Percentiles rank a stretch among this genome's conserved stretches.
Evolutionary conservation across 768 basidiomycete genomes (phyloP).

Genomic region (Russula earlei): DNA sequence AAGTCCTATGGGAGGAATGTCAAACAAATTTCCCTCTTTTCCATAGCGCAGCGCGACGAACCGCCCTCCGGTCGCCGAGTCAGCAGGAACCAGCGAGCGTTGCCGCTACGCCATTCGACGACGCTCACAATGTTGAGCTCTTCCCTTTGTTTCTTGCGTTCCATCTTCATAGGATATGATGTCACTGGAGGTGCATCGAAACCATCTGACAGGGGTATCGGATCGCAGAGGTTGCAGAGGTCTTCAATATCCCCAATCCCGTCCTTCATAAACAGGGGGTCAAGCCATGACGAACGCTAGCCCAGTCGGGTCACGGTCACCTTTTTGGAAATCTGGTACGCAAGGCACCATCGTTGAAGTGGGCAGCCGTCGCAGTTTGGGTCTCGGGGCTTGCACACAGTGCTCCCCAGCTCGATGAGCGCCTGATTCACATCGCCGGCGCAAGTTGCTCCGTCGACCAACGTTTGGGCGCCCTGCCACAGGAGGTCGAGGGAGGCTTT

Average conservation of each 20-base stretch:
- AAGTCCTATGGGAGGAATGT: slow-evolving; percentile 46
- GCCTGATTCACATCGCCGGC: slow-evolving; percentile 89
- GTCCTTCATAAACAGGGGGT: slow-evolving; percentile 1
- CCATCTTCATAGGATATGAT: slow-evolving; percentile 79
- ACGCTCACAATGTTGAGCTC: slow-evolving; percentile 81
- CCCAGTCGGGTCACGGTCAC: neutral
- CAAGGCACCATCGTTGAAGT: slow-evolving; percentile 56
- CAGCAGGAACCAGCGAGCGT: slow-evolving; percentile 59
- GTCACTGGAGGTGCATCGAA: slow-evolving; percentile 37
- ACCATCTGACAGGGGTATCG: slow-evolving; percentile 32
- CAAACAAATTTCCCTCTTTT: neutral
- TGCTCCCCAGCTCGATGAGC: slow-evolving; percentile 90
- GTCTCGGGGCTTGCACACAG: slow-evolving; percentile 79
- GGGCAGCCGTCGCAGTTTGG: slow-evolving; percentile 72
- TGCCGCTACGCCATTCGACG: slow-evolving; percentile 59
- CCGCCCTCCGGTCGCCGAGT: slow-evolving; percentile 78
- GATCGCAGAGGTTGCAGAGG: slow-evolving; percentile 57
- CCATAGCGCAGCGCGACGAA: slow-evolving; percentile 23
- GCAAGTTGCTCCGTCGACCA: slow-evolving; percentile 48
- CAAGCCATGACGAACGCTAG: neutral
- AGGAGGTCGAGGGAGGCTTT: slow-evolving; percentile 70
- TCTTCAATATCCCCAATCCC: slow-evolving; percentile 64
- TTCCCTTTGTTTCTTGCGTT: slow-evolving; percentile 73
- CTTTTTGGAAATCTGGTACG: slow-evolving; percentile 32
- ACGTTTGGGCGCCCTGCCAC: slow-evolving; percentile 67